phyloP scores from a whole-genome alignment of 2,329 filamentous ascomycete species.

The Cladosporium oxysporum region DNA sequence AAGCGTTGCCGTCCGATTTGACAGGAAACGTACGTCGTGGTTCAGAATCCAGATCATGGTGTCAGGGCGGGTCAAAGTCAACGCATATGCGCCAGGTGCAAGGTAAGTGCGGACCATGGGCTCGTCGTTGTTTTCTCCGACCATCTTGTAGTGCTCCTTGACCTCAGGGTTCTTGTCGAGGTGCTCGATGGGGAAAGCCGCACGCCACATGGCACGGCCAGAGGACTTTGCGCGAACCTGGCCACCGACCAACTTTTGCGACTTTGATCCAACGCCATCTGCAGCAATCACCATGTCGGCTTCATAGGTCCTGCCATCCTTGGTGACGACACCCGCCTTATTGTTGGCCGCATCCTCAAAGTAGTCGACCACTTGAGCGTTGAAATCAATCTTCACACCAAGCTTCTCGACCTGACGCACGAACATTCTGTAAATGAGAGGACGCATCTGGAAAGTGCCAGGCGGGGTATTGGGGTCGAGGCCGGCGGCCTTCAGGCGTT shows the following conservation, averaged over 20 bases:
- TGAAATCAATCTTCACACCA: conserved; percentile 47
- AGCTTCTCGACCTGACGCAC: conserved; percentile 51
- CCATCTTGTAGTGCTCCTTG: conserved; percentile 50
- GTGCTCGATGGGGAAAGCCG: conserved; percentile 43
- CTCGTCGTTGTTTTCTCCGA: conserved; percentile 39
- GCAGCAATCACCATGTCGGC: conserved; percentile 42
- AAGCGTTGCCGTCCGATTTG: background rate
- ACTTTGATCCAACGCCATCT: conserved; percentile 47
- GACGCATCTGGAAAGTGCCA: conserved; percentile 58
- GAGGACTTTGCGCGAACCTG: conserved; percentile 42
- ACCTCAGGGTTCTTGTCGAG: conserved; percentile 49
- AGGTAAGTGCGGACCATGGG: conserved; percentile 50
- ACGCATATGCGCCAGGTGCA: conserved; percentile 46
- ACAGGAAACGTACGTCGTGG: conserved; percentile 40
- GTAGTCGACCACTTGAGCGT: conserved; percentile 46
- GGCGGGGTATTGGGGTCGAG: conserved; percentile 53
- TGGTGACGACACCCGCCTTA: conserved; percentile 35
- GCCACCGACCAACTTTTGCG: conserved; percentile 47
- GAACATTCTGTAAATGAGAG: conserved; percentile 58
- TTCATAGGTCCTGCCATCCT: conserved; percentile 45
- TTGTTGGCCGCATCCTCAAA: conserved; percentile 42
- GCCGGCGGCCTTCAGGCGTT: conserved; percentile 50
- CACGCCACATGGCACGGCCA: conserved; percentile 36
- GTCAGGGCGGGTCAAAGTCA: conserved; percentile 49
- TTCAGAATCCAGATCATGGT: conserved; percentile 55